Percentiles rank a stretch among this genome's conserved stretches.
Evolutionary conservation across 805 yeast genomes (phyloP).

Genomic region (Lipomyces mesembrius): DNA sequence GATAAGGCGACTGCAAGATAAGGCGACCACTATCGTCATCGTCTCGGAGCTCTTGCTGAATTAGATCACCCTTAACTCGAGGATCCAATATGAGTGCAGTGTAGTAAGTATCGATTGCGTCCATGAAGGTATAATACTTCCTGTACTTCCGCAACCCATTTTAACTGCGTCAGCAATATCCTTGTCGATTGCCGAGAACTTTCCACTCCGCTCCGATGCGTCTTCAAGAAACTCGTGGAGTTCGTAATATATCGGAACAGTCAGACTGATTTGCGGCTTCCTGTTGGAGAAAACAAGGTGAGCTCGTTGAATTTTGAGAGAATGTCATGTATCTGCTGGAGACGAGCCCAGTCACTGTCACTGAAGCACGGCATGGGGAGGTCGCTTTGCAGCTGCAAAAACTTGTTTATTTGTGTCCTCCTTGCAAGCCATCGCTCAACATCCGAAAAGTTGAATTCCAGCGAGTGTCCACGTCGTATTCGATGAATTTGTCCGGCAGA

Average conservation of each 20-base stretch:
- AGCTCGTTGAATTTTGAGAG: background rate
- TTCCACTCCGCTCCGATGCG: background rate
- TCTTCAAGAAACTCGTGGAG: too few relatives aligned
- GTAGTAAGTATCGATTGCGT: constrained; percentile 1
- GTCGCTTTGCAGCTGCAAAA: background rate
- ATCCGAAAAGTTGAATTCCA: background rate
- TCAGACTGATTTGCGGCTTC: too few relatives aligned
- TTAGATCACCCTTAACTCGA: constrained; percentile 1
- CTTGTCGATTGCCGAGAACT: background rate
- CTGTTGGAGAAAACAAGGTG: background rate
- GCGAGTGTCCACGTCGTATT: too few relatives aligned
- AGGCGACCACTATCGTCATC: background rate
- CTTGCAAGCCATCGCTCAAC: background rate
- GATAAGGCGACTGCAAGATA: background rate
- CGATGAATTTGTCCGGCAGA: too few relatives aligned
- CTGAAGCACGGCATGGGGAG: background rate
- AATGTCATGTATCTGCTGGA: background rate
- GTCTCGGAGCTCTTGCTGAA: background rate
- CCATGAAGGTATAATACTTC: constrained; percentile 7
- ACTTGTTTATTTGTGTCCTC: background rate
- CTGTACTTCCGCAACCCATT: background rate
- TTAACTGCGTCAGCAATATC: background rate
- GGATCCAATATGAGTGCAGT: constrained; percentile 9
- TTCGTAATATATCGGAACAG: too few relatives aligned
- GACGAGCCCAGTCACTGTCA: background rate